Base-by-base conservation (phyloP, 2,329 filamentous ascomycete species). In the Epichloe hybrida region DNA sequence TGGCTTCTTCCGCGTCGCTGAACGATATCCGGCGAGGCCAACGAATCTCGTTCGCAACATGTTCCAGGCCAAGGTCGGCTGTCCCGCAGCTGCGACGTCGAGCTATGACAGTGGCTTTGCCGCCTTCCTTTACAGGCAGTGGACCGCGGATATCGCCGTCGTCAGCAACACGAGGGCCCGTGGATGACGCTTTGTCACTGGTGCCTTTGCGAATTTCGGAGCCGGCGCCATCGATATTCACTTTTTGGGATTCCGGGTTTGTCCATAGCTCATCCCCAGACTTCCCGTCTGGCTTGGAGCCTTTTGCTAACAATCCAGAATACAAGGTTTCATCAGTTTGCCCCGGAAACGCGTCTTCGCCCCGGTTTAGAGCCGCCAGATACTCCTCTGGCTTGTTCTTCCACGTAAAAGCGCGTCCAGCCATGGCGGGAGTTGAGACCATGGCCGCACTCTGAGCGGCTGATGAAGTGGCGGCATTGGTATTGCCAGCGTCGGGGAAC, bases 1-100 rank as follows among this genome's bases (percentile, higher is more conserved):
- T 69, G n/a, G 81, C 84, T 53, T 88, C 83, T 66, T 87, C 84
- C 1, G 83, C 86, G 43, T 83, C 75, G 52, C 83, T 81, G 63
- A 90, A 90, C 3, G 85, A 89, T 55, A 90, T 73, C 42, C 84
- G 78, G 2, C 85, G 80, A 1, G 84, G 79, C 77, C 83, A 87
- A 52, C 77, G 78, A 31, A 73, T 72, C 54, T 86, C 81, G 53
- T 79, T 74, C 2, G 70, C 64, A 6, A 54, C 55, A 2, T 52
- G 66, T 49, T 57, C 63, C 34, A 62, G 59, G 27, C 58, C 53
- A 4, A 63, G 52, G 7, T 62, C 63, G 0, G 63, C 59, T 2
- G 63, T 61, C 4, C 72, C 68, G 39, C 79, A 65, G 58, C 80
- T 84, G 58, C 83, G 76, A 21, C 85, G 80, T 17, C 85, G 78